Evolutionary conservation across 1,284 basidiomycete genomes (phyloP).

Genomic region (Cronartium ribicola): DNA sequence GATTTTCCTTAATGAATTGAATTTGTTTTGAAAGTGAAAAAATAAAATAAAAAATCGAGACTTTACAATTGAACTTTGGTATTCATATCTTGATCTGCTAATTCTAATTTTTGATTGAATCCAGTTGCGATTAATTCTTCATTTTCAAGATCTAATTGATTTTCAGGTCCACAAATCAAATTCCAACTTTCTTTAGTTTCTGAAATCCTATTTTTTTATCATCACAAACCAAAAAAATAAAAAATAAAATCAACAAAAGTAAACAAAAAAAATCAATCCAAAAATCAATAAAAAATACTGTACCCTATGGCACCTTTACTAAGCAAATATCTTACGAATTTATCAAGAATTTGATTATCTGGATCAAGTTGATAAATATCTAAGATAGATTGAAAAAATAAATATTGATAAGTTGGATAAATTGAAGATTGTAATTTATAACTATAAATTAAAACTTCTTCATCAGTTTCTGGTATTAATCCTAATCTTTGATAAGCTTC

Average conservation of each 20-base stretch:
- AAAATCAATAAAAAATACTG: background rate
- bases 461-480: conserved; percentile 6
- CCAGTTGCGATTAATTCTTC: conserved; percentile 27
- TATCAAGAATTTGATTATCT: conserved; percentile 1
- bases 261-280: background rate
- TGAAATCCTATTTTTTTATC: background rate
- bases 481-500: conserved; percentile 17
- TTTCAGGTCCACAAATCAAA: conserved; percentile 4
- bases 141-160: conserved; percentile 17
- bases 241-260: background rate
- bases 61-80: conserved; percentile 25
- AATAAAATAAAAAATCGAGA: background rate
- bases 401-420: conserved; percentile 4
- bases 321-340: conserved; percentile 6
- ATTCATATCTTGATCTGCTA: background rate
- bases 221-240: background rate
- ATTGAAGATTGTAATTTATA: conserved; percentile 19
- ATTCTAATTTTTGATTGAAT: background rate
- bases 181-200: conserved; percentile 29
- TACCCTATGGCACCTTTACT: conserved; percentile 32
- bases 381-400: conserved; percentile 22
- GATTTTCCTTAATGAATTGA: background rate
- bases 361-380: conserved; percentile 14
- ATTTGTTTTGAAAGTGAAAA: background rate
- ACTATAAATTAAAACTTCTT: conserved; percentile 12